Conservation (phyloP, 306 rosid species). For the Malus sylvestris region DNA sequence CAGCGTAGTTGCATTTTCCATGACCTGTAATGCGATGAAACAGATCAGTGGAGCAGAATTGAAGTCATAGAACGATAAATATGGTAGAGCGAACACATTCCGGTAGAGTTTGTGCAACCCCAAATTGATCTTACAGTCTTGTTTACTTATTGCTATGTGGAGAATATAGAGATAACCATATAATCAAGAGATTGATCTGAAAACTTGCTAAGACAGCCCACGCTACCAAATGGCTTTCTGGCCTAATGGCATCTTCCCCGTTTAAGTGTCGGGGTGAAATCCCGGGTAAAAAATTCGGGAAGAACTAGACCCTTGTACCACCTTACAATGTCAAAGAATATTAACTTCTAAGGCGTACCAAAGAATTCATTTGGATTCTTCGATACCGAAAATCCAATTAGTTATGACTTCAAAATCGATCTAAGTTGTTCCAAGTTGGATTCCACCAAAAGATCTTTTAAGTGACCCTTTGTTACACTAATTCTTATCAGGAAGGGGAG, state of each 20-base stretch:
- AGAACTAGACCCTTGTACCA: neutral
- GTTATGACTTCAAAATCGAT: neutral
- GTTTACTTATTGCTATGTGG: neutral
- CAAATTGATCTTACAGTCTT: no score
- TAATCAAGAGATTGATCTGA: neutral
- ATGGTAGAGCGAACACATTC: neutral
- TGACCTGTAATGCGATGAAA: constrained; percentile 45
- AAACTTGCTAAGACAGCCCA: neutral
- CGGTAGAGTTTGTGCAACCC: neutral
- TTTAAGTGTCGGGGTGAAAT: neutral
- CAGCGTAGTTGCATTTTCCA: constrained; percentile 53
- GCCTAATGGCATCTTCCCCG: neutral
- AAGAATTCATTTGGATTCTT: neutral
- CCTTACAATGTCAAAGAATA: no score
- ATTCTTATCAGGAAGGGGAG: neutral
- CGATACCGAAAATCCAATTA: neutral
- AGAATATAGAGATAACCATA: neutral
- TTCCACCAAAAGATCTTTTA: neutral
- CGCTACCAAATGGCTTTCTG: neutral
- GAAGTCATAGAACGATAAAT: neutral
- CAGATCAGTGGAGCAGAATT: constrained; percentile 8
- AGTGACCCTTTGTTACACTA: neutral
- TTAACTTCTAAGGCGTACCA: no score
- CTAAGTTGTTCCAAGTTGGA: neutral
- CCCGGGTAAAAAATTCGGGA: neutral